phyloP scores from a whole-genome alignment of 163 green algal species.

The Prototheca wickerhamii region DNA sequence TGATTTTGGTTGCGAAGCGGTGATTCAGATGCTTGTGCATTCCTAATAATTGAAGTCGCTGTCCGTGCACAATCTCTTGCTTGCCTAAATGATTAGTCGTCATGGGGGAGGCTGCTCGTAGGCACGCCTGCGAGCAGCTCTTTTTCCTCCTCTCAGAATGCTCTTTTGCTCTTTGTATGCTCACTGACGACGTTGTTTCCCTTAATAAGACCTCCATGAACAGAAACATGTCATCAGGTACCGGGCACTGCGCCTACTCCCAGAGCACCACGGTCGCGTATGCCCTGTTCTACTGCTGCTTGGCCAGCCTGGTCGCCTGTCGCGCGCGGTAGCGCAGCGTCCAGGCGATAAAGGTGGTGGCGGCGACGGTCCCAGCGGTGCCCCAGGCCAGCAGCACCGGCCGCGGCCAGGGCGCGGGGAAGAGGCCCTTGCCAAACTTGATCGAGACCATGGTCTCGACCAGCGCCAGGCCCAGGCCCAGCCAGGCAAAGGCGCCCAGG shows the following conservation, averaged over 20 bases:
- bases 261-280: too few species aligned
- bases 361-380: conserved; percentile 9
- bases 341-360: conserved; percentile 19
- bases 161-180: conserved; percentile 1
- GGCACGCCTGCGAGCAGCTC: too few species aligned
- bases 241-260: too few species aligned
- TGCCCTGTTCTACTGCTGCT: too few species aligned
- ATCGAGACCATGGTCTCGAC: conserved; percentile 60
- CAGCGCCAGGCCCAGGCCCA: conserved; percentile 45
- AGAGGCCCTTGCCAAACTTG: conserved; percentile 69
- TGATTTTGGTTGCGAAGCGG: background rate
- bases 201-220: too few species aligned
- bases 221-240: background rate
- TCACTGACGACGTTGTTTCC: too few species aligned
- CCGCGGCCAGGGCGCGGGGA: conserved; percentile 50
- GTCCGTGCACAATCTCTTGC: too few species aligned
- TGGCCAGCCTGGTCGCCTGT: too few species aligned
- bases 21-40: background rate
- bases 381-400: conserved; percentile 37
- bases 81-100: too few species aligned
- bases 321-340: conserved; percentile 5
- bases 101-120: too few species aligned
- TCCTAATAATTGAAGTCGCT: background rate
- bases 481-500: conserved; percentile 78
- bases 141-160: too few species aligned